Percentiles rank a stretch among this genome's conserved stretches.
phyloP scores from a whole-genome alignment of 257 asterid species.

The Ehretia macrophylla region DNA sequence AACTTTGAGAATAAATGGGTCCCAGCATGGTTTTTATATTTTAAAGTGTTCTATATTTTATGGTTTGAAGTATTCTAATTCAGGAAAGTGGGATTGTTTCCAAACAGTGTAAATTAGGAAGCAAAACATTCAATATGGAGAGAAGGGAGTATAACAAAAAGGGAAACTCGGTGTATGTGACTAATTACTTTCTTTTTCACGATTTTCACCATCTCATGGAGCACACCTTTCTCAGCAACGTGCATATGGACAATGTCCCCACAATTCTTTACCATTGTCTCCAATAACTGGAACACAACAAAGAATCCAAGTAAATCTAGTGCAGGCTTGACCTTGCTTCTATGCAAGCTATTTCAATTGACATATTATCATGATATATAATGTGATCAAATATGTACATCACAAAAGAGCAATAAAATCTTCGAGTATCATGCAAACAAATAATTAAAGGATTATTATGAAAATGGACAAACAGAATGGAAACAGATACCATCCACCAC shows the following conservation, averaged over 20 bases:
- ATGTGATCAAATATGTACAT: too few relatives aligned
- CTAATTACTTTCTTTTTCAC: conserved; percentile 62
- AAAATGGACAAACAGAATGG: too few relatives aligned
- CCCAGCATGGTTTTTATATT: not conserved
- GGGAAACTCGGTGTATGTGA: not conserved
- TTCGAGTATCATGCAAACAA: too few relatives aligned
- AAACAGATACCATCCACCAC: too few relatives aligned
- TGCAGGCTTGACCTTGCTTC: not conserved
- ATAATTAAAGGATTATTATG: too few relatives aligned
- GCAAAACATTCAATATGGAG: not conserved
- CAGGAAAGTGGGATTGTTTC: not conserved
- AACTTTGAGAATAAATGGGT: not conserved
- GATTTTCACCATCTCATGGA: conserved; percentile 46
- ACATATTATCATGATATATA: too few relatives aligned
- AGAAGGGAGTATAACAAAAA: not conserved
- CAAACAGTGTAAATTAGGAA: not conserved
- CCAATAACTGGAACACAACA: conserved; percentile 34
- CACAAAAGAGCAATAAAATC: too few relatives aligned
- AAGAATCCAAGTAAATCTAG: conserved; percentile 4
- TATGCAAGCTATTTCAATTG: not conserved
- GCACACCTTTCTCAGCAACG: conserved; percentile 50
- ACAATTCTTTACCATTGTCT: conserved; percentile 47
- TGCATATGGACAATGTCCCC: conserved; percentile 50
- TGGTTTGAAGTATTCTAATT: not conserved
- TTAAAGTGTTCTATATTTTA: not conserved